A percentile compares a stretch with the other conserved stretches of the same genome.
phyloP scores from a whole-genome alignment of 2,329 filamentous ascomycete species.

The Neurospora crassa region DNA sequence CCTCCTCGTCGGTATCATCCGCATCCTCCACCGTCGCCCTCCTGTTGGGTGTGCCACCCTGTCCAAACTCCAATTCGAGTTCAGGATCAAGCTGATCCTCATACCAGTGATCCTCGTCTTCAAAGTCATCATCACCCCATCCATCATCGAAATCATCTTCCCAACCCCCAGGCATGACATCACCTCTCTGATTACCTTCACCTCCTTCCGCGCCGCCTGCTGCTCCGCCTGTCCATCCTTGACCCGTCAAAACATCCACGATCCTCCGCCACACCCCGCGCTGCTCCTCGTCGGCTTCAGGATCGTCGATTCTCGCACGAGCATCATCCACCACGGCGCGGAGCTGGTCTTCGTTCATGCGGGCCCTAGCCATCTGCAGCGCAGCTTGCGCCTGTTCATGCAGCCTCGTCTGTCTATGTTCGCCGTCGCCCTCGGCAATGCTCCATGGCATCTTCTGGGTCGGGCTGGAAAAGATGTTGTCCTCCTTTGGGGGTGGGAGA shows the following conservation, averaged over 20 bases:
- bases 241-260: not conserved
- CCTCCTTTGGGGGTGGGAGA: slow-evolving; percentile 55
- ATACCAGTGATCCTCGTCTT: slow-evolving; percentile 41
- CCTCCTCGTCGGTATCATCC: slow-evolving; percentile 5
- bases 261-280: not conserved
- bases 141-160: slow-evolving; percentile 19
- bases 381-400: slow-evolving; percentile 3
- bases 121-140: slow-evolving; percentile 20
- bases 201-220: not conserved
- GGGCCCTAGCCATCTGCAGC: not conserved
- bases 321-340: slow-evolving; percentile 5
- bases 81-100: slow-evolving; percentile 49
- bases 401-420: not conserved
- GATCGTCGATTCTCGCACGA: not conserved
- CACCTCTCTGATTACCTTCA: not conserved
- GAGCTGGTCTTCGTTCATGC: not conserved
- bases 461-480: slow-evolving; percentile 41
- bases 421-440: slow-evolving; percentile 12
- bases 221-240: not conserved
- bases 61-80: not conserved
- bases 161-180: slow-evolving; percentile 6
- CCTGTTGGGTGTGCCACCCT: not conserved
- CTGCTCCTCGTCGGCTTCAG: not conserved
- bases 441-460: slow-evolving; percentile 35
- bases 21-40: slow-evolving; percentile 2